Base-by-base conservation (phyloP, 768 basidiomycete genomes). In the Suillus clintonianus region DNA sequence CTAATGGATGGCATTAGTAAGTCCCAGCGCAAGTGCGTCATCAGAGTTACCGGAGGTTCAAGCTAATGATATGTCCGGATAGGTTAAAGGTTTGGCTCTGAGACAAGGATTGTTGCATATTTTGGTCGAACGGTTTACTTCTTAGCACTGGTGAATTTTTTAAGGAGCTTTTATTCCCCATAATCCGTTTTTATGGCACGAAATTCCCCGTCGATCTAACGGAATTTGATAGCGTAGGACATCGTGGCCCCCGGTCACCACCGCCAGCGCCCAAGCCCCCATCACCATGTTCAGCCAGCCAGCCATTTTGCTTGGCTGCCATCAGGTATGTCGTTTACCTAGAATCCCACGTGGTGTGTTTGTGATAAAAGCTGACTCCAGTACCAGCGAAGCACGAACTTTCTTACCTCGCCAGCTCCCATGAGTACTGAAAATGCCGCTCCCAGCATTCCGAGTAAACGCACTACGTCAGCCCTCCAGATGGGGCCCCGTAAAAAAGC, bases 401-500 rank as follows among this genome's bases (percentile, higher is more conserved):
- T 22, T 47, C 13, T 4, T 7, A 13, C 24, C 6, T 8, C 7
- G 7, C 3, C 2, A 3, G 1, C 14, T 27, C 48, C 22, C 45
- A 50, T 50, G 48, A 8, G 4, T 14, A 14, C 48, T 6, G 6
- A 27, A 15, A 7, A 15, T 6, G 8, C 24, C 48, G 15, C 24
- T 50, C 4, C 48, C 14, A 50, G 14, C 15, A 27, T 50, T 50
- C 48, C 7, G 6, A 50, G 14, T 14, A 50, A 50, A 50, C 14
- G n/a, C 3, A 3, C 24, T 6, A 27, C 32, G 15, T 56, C 55
- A 36, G 67, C 66, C 22, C 61, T 68, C 13, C 60, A 67, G 39
- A 54, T 68, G 27, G 66, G 67, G 15, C 65, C 67, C 27, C 15
- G 42, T 64, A 68, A 45, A 68, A 42, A 42, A 56, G 51, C 36